Base-by-base conservation (phyloP, 208 protist genomes). In the Crithidia mellificae region DNA sequence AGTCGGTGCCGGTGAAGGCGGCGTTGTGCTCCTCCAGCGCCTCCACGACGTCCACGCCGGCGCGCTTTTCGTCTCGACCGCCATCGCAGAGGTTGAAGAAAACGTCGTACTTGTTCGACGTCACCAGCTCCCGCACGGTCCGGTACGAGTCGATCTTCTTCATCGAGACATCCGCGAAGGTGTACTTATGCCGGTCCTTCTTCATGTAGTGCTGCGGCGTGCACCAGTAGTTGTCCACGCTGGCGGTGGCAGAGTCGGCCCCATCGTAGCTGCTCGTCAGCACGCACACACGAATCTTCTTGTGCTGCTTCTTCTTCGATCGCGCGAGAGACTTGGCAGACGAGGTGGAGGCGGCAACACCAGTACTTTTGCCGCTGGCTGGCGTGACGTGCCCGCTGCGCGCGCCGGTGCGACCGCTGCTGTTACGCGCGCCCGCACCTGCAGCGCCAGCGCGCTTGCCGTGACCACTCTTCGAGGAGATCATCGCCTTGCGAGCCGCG, bases 11-110 rank as follows among this genome's bases (percentile, higher is more conserved):
- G 27, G 91, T 96, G 75, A 94, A 96, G 52, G 91, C 87, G 15
- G 88, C 86, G 72, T 96, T 94, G 59, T 90, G 76, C 68, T 93
- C 87, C 69, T 96, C 88, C 32, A 96, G 83, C 44, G 88, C 88
- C 50, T 84, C 47, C 47, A 96, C 81, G 27, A 96, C 91, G 52
- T 94, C 91, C 15, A 91, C 72, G 41, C 91, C 91, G 0, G 91
- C 91, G 1, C 91, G 77, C 59, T 91, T 85, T 58, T 96, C 91
- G 66, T 94, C 91, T 22, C 81, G 77, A 25, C 80, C 87, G 66
- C 88, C 91, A 61, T 96, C 91, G 72, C 91, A 96, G n/a, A 96
- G 71, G 68, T 94, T 93, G 79, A 94, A 94, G 63, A 94, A 96
- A 15, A 91, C 79, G 49, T 94, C 91, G 78, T 90, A 93, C 54